Percentiles rank a stretch among this genome's conserved stretches.
phyloP scores from a whole-genome alignment of 2,329 filamentous ascomycete genomes.

The Alternaria dauci region DNA sequence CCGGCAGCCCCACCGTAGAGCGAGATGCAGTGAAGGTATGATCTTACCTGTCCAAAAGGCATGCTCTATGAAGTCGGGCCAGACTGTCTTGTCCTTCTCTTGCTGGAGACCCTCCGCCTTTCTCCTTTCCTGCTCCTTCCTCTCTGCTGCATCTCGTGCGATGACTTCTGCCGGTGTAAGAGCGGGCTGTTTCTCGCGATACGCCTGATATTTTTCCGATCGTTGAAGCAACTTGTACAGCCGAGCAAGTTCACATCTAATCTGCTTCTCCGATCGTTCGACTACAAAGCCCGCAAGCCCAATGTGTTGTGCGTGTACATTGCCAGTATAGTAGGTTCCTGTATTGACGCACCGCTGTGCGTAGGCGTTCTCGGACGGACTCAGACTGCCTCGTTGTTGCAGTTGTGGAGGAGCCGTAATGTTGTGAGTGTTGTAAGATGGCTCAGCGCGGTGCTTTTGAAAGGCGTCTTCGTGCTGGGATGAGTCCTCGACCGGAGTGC shows the following conservation, averaged over 20 bases:
- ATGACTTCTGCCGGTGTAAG: slow-evolving; percentile 29
- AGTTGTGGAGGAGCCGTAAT: slow-evolving; percentile 26
- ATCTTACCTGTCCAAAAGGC: slow-evolving; percentile 59
- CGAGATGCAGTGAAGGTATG: background rate
- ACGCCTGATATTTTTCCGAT: slow-evolving; percentile 57
- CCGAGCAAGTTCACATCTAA: slow-evolving; percentile 38
- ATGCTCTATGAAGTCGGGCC: slow-evolving; percentile 58
- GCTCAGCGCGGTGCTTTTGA: slow-evolving; percentile 55
- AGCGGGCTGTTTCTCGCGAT: slow-evolving; percentile 53
- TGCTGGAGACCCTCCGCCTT: slow-evolving; percentile 32
- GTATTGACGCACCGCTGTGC: slow-evolving; percentile 24
- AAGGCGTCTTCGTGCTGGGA: slow-evolving; percentile 42
- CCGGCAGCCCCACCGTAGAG: background rate
- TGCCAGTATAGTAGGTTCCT: slow-evolving; percentile 39
- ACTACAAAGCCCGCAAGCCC: slow-evolving; percentile 27
- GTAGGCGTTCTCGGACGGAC: slow-evolving; percentile 39
- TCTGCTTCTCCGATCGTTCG: slow-evolving; percentile 41
- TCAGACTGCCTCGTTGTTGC: slow-evolving; percentile 44
- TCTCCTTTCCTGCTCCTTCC: slow-evolving; percentile 22
- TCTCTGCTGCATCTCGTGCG: slow-evolving; percentile 29
- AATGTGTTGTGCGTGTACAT: slow-evolving; percentile 34
- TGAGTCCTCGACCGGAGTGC: slow-evolving; percentile 24
- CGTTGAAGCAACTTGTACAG: slow-evolving; percentile 41
- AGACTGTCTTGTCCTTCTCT: slow-evolving; percentile 50
- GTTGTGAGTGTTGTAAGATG: slow-evolving; percentile 42